These are phyloP conservation scores for Talaromyces sp. DNA, from an alignment of 2,329 filamentous ascomycete species.

Conservation along the genomic window DNA sequence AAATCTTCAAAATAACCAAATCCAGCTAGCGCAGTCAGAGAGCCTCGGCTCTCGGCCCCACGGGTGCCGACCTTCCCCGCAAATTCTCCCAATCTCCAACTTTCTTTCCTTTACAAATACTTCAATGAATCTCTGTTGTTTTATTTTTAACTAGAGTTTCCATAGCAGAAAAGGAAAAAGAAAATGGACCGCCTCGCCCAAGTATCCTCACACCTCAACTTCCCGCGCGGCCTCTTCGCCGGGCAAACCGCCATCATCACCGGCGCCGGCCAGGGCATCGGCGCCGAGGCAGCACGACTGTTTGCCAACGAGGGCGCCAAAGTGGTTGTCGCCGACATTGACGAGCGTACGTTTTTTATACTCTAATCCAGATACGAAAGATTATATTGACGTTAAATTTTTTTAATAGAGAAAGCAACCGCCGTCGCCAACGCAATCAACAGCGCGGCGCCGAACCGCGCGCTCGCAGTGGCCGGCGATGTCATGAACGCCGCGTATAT, in stretches of 20 bases:
- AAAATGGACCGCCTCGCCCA: conserved; percentile 58
- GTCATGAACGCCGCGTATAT: conserved; percentile 68
- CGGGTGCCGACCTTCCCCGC: not conserved
- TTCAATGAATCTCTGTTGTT: too few relatives aligned
- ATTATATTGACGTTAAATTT: too few relatives aligned
- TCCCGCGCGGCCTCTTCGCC: conserved; percentile 69
- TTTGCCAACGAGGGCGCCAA: conserved; percentile 86
- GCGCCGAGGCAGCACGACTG: conserved; percentile 72
- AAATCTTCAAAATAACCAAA: not conserved
- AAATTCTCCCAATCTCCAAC: not conserved
- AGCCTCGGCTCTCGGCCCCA: not conserved
- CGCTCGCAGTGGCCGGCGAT: conserved; percentile 70
- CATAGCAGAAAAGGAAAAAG: too few relatives aligned
- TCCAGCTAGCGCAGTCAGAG: not conserved
- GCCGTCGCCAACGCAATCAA: conserved; percentile 67
- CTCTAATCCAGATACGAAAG: too few relatives aligned
- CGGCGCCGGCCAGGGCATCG: conserved; percentile 79
- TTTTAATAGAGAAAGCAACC: conserved; percentile 65
- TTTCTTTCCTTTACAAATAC: not conserved
- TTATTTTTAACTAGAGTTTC: too few relatives aligned
- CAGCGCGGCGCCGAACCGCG: conserved; percentile 53
- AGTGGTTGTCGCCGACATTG: conserved; percentile 78
- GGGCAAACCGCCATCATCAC: conserved; percentile 85
- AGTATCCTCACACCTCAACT: conserved; percentile 74
- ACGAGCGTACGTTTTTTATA: conserved; percentile 50